phyloP scores from a whole-genome alignment of 2,329 filamentous ascomycete genomes.

The Scortechinia acanthostroma region DNA sequence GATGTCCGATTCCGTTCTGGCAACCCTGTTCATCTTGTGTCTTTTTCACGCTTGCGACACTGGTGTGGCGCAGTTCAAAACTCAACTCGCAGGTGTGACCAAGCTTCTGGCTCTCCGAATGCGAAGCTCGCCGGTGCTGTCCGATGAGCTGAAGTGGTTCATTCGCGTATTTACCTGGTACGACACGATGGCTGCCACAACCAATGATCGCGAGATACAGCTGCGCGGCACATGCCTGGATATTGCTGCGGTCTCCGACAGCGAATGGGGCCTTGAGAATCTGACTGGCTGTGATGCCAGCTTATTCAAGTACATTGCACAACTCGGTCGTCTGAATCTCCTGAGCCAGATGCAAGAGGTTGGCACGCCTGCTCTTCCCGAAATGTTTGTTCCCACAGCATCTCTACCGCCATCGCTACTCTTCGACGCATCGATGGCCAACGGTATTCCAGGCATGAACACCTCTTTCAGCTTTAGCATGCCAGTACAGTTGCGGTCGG shows the following conservation, averaged over 20 bases:
- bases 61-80: constrained; percentile 58
- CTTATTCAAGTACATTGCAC: constrained; percentile 55
- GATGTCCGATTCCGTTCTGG: constrained; percentile 54
- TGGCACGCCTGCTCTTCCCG: neutral
- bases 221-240: constrained; percentile 39
- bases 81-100: constrained; percentile 59
- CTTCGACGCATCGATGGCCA: neutral
- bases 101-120: constrained; percentile 52
- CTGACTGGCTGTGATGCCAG: constrained; percentile 55
- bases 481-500: neutral
- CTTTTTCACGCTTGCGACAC: constrained; percentile 63
- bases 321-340: constrained; percentile 54
- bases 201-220: constrained; percentile 59
- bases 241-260: constrained; percentile 25
- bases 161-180: constrained; percentile 65
- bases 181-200: constrained; percentile 57
- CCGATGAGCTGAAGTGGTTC: constrained; percentile 46
- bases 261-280: constrained; percentile 55
- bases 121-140: constrained; percentile 14
- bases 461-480: no score
- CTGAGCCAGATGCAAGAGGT: constrained; percentile 35
- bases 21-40: constrained; percentile 55
- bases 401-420: neutral
- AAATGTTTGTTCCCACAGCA: neutral
- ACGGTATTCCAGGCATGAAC: neutral